Evolutionary conservation across 352 stramenopile genomes (phyloP).

Genomic region (Phytopythium cucurbitacearum): DNA sequence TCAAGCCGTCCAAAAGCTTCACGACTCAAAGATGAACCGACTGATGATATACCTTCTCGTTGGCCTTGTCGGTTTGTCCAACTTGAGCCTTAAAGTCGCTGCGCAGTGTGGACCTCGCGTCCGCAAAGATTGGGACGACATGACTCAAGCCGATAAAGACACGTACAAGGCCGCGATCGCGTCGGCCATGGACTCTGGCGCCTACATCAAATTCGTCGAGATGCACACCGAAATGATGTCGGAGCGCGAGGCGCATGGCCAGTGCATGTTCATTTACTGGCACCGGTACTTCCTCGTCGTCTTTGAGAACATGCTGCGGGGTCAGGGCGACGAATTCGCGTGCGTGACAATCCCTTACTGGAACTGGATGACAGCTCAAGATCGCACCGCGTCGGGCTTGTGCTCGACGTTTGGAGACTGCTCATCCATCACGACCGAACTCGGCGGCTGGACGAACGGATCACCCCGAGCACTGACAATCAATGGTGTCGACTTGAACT

Average conservation of each 20-base stretch:
- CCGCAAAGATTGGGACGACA: conserved; percentile 43
- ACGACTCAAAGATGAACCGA: no score
- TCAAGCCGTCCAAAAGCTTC: no score
- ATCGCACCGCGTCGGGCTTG: conserved; percentile 19
- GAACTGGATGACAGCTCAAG: conserved; percentile 63
- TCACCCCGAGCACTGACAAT: conserved; percentile 24
- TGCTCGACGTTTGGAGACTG: conserved; percentile 47
- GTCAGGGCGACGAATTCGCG: conserved; percentile 34
- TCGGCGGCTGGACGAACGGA: conserved; percentile 27
- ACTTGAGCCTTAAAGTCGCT: no score
- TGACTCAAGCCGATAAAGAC: conserved; percentile 30
- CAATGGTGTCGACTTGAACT: conserved; percentile 30
- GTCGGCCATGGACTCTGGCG: conserved; percentile 45
- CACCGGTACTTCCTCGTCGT: conserved; percentile 55
- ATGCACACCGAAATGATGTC: conserved; percentile 63
- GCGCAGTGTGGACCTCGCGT: conserved; percentile 29
- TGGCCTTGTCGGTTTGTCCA: not conserved
- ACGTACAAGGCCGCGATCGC: conserved; percentile 45
- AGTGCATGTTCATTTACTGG: conserved; percentile 86
- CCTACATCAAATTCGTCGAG: conserved; percentile 55
- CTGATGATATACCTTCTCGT: conserved; percentile 3
- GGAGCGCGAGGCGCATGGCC: conserved; percentile 36
- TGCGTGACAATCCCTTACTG: conserved; percentile 82
- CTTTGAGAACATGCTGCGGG: conserved; percentile 84
- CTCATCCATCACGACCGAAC: conserved; percentile 29